Percentiles rank a stretch among this genome's conserved stretches.
Evolutionary conservation across 441 rosid genomes (phyloP).

Genomic region (Rhodomyrtus psidioides): DNA sequence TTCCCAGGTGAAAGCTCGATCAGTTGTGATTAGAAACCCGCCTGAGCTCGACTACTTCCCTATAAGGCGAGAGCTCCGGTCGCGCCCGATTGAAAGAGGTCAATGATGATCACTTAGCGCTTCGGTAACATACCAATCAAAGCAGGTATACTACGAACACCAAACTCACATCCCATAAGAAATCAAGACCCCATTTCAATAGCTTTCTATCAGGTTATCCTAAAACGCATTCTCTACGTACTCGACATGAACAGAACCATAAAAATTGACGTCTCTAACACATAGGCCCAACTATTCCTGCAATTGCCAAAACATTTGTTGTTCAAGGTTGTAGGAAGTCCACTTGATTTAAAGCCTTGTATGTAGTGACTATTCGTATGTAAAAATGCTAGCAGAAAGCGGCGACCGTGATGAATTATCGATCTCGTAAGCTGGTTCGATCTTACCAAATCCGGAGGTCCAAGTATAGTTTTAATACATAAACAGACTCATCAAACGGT

Average conservation of each 20-base stretch:
- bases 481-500: background rate
- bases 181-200: background rate
- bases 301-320: background rate
- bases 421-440: background rate
- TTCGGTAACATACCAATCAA: background rate
- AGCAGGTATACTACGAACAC: background rate
- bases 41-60: background rate
- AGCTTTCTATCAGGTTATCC: background rate
- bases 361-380: background rate
- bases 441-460: background rate
- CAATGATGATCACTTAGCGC: background rate
- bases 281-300: background rate
- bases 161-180: background rate
- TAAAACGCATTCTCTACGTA: background rate
- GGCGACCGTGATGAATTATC: background rate
- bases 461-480: background rate
- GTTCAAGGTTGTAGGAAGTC: background rate
- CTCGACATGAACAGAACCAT: background rate
- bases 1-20: background rate
- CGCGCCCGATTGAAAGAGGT: background rate
- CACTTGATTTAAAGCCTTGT: background rate
- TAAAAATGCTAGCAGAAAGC: background rate
- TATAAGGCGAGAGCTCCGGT: background rate
- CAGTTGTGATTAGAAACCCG: background rate
- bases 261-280: background rate